Evolutionary conservation across 176 grass and related monocot species (phyloP), one percentile per base, ranked within the genome.

Genomic region (Saccharum officinarum): DNA sequence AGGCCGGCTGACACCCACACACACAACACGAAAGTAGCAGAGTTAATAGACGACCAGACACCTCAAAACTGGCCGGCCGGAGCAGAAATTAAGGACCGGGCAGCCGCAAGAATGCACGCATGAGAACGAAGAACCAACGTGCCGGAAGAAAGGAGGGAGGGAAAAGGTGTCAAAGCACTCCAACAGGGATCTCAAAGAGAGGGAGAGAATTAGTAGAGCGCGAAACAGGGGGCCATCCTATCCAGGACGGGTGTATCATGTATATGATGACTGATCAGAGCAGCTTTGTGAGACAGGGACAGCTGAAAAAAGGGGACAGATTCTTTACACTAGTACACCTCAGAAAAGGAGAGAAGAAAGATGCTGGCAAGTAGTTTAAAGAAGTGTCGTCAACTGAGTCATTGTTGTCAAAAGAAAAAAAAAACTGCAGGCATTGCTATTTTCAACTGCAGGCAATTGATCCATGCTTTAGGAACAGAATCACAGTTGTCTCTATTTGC

Each of bases 231-330:
- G 67, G 34, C 62, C 11, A 30, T 33, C 77, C 72, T 8, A 40
- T 40, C 40, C 7, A 72, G 33, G 42, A n/a, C 42, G 68, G 15
- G 6, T 22, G 67, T 41, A 34, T 34, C 33, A 34, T 34, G 33
- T 34, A 34, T 34, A 36, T 36, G 34, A 36, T 36, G 34, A 36
- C 33, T 34, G 68, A 42, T 23, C 73, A 26, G 79, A 20, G 70
- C 38, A 49, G 77, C 66, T 83, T 88, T 83, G 71, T 70, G 78
- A 65, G 44, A 85, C 83, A 82, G 63, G 79, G 81, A 67, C 26
- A n/a, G 67, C 45, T 83, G 45, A 73, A 67, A 65, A 57, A 66
- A 31, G 6, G 23, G 42, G 15, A 26, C 30, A 3, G 60, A 31
- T 57, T 79, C 79, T 77, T 86, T 86, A 26, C 57, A 42, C 13